A percentile compares a stretch with the other conserved stretches of the same genome.
Conservation (phyloP, 176 grass and related monocot species). For the Avena eriantha region DNA sequence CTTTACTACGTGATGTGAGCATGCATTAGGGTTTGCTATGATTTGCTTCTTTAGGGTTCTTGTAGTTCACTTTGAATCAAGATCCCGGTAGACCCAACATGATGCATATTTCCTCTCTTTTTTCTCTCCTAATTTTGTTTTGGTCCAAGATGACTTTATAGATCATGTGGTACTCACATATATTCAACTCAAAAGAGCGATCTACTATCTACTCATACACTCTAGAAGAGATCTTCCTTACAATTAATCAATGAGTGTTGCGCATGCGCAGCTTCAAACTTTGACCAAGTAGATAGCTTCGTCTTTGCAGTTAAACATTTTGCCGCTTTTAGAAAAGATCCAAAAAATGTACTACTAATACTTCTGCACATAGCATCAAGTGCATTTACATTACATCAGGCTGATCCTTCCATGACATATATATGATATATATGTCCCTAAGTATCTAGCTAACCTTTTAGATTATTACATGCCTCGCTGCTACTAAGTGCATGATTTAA, state of each 20-base stretch:
- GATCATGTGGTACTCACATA: constrained; percentile 40
- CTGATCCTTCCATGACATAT: constrained; percentile 32
- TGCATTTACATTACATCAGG: constrained; percentile 17
- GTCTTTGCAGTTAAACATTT: constrained; percentile 11
- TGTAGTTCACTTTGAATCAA: constrained; percentile 30
- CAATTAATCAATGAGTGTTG: constrained; percentile 45
- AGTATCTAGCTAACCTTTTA: background rate
- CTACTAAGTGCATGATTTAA: background rate
- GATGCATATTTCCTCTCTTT: constrained; percentile 5
- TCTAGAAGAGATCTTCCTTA: constrained; percentile 45
- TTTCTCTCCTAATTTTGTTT: constrained; percentile 36
- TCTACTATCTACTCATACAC: constrained; percentile 31
- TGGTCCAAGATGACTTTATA: constrained; percentile 43
- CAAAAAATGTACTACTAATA: background rate
- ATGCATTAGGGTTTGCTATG: constrained; percentile 45
- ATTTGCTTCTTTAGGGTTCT: constrained; percentile 47
- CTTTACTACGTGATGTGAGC: constrained; percentile 33
- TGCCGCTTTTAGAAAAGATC: constrained; percentile 19
- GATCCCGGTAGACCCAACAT: constrained; percentile 27
- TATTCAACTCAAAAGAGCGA: constrained; percentile 40
- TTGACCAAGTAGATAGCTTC: constrained; percentile 44
- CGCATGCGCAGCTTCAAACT: constrained; percentile 32
- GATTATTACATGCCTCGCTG: background rate
- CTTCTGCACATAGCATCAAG: constrained; percentile 22
- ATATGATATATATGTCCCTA: background rate